phyloP scores from a whole-genome alignment of 352 stramenopile species.

The Phytophthora sansomeana region DNA sequence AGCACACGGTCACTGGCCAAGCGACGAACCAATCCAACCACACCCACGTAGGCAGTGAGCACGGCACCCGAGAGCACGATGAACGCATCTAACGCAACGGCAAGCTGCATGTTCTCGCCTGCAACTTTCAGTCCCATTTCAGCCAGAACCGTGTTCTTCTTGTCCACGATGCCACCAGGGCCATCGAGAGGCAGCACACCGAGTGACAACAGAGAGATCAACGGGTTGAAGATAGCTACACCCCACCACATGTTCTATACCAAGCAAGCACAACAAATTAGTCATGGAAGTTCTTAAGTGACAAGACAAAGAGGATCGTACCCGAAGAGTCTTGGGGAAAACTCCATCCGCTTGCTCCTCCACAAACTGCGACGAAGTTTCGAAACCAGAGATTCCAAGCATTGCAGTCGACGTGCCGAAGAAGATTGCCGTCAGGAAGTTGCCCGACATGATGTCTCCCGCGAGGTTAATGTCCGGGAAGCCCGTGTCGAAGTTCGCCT shows the following conservation, averaged over 20 bases:
- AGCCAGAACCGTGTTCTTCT: constrained; percentile 92
- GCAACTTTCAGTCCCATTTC: constrained; percentile 90
- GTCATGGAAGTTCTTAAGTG: not conserved
- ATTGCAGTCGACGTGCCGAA: constrained; percentile 94
- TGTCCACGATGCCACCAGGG: constrained; percentile 72
- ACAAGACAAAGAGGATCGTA: constrained; percentile 29
- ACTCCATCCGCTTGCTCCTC: constrained; percentile 95
- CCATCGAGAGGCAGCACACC: constrained; percentile 88
- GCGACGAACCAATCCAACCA: constrained; percentile 91
- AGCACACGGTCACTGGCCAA: constrained; percentile 93
- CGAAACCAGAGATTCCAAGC: constrained; percentile 95
- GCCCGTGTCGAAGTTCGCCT: constrained; percentile 81
- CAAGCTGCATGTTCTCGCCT: constrained; percentile 75
- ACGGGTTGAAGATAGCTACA: constrained; percentile 94
- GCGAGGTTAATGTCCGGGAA: constrained; percentile 92
- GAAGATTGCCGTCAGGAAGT: constrained; percentile 89
- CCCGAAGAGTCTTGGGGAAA: constrained; percentile 93
- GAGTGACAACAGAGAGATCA: constrained; percentile 93
- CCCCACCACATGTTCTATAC: constrained; percentile 94
- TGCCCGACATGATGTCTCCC: constrained; percentile 77
- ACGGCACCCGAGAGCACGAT: constrained; percentile 94
- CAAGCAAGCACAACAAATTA: not conserved
- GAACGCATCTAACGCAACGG: constrained; percentile 93
- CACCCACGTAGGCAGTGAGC: constrained; percentile 94
- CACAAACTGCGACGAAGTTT: constrained; percentile 95